Conservation (phyloP, 768 basidiomycete genomes). For the Lactarius pseudohatsudake region DNA sequence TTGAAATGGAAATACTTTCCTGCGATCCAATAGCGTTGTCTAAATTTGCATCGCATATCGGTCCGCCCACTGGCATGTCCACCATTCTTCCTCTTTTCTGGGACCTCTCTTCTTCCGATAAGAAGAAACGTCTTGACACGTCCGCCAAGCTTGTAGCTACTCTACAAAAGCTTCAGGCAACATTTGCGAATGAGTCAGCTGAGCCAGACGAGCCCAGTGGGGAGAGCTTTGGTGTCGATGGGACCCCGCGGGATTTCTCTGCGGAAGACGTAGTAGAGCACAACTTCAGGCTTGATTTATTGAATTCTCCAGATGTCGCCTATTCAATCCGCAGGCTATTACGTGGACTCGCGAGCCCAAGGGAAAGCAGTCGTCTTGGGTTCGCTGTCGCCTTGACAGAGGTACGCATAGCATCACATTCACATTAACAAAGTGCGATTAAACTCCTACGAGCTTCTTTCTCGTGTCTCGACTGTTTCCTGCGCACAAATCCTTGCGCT, state of each 20-base stretch:
- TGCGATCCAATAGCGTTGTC: neutral
- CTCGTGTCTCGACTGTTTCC: slow-evolving; percentile 73
- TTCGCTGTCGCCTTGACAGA: slow-evolving; percentile 96
- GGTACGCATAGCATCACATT: slow-evolving; percentile 46
- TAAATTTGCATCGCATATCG: neutral
- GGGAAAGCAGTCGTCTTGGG: slow-evolving; percentile 91
- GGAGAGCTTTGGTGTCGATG: slow-evolving; percentile 6
- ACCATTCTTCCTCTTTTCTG: slow-evolving; percentile 94
- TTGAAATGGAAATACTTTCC: slow-evolving; percentile 7
- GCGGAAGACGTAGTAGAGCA: slow-evolving; percentile 43
- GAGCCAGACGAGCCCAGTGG: slow-evolving; percentile 36
- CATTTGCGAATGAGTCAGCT: slow-evolving; percentile 49
- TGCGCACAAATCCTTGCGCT: slow-evolving; percentile 76
- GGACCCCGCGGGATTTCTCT: slow-evolving; percentile 35
- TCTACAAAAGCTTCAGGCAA: slow-evolving; percentile 82
- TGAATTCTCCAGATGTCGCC: slow-evolving; percentile 88
- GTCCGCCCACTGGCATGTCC: slow-evolving; percentile 49
- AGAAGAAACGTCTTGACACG: slow-evolving; percentile 78
- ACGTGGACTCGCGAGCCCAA: slow-evolving; percentile 84
- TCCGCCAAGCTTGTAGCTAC: slow-evolving; percentile 80
- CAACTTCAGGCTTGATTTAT: slow-evolving; percentile 53
- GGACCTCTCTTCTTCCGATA: slow-evolving; percentile 81
- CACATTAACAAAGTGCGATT: slow-evolving; percentile 18
- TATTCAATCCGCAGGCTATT: slow-evolving; percentile 89
- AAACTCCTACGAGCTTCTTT: slow-evolving; percentile 58